A percentile compares a stretch with the other conserved stretches of the same genome.
Evolutionary conservation across 2,329 filamentous ascomycete genomes (phyloP).

Genomic region (Lithohypha guttulata): DNA sequence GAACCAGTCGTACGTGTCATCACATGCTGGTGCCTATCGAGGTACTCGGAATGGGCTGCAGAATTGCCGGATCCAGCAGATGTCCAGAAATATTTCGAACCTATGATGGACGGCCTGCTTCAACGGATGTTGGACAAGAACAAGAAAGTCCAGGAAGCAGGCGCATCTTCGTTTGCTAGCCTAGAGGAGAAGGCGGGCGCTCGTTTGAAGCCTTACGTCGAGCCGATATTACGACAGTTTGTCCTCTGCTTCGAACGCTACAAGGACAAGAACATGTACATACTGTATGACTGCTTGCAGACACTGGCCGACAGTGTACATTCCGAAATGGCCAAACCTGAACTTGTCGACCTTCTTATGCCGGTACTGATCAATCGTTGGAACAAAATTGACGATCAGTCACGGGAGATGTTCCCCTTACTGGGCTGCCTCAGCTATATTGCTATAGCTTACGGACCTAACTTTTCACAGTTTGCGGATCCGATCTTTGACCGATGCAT

Average conservation of each 20-base stretch:
- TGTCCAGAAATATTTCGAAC: constrained; percentile 72
- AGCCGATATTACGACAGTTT: constrained; percentile 83
- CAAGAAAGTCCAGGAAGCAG: constrained; percentile 96
- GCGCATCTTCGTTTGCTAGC: constrained; percentile 89
- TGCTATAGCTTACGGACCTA: constrained; percentile 68
- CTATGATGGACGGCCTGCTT: constrained; percentile 93
- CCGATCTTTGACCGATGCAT: constrained; percentile 83
- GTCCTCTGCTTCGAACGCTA: constrained; percentile 87
- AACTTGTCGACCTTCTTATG: constrained; percentile 81
- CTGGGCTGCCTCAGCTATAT: constrained; percentile 96
- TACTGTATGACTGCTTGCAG: constrained; percentile 96
- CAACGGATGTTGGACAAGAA: constrained; percentile 92
- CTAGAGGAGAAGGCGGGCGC: constrained; percentile 86
- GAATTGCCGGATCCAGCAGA: constrained; percentile 56
- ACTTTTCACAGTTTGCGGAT: constrained; percentile 73
- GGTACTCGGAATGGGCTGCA: constrained; percentile 88
- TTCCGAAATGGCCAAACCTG: constrained; percentile 63
- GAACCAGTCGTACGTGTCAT: constrained; percentile 93
- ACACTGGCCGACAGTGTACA: constrained; percentile 89
- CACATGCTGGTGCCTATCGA: constrained; percentile 91
- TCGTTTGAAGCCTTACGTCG: constrained; percentile 71
- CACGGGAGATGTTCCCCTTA: constrained; percentile 84
- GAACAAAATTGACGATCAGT: constrained; percentile 76
- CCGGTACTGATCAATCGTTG: constrained; percentile 82
- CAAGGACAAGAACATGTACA: constrained; percentile 98